These are phyloP conservation scores for Neocatenulostroma microsporum DNA, from an alignment of 2,329 filamentous ascomycete genomes.

Conservation along the genomic window DNA sequence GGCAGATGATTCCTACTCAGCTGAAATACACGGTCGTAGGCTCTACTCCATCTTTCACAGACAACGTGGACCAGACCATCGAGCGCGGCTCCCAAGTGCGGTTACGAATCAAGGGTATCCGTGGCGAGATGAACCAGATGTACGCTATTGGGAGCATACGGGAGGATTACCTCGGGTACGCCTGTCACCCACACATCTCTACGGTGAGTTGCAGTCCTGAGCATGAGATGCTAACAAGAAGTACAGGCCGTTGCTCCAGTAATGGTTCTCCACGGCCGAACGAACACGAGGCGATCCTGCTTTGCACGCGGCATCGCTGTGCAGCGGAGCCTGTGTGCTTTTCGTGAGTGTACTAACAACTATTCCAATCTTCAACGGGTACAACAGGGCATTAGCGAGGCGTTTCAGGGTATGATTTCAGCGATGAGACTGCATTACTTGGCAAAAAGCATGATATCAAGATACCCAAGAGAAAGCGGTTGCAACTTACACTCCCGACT, in stretches of 20 bases:
- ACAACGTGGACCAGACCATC: constrained; percentile 88
- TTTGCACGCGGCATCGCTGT: too few species aligned
- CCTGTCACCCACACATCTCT: constrained; percentile 1
- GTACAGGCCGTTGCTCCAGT: not conserved
- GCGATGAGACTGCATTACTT: not conserved
- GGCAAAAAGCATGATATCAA: constrained; percentile 4
- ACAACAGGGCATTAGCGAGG: constrained; percentile 6
- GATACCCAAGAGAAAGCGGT: too few species aligned
- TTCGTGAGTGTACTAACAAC: too few species aligned
- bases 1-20: constrained; percentile 76
- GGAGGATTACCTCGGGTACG: constrained; percentile 46
- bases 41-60: constrained; percentile 92
- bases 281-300: too few species aligned
- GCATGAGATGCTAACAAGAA: too few species aligned
- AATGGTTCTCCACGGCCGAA: not conserved
- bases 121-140: constrained; percentile 89
- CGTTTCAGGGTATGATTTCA: constrained; percentile 1
- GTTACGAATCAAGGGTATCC: constrained; percentile 86
- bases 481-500: too few species aligned
- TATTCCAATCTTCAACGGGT: too few species aligned
- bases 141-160: constrained; percentile 98
- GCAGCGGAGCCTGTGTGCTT: constrained; percentile 1
- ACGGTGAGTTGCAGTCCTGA: not conserved
- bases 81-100: constrained; percentile 90
- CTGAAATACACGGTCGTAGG: constrained; percentile 94